Conservation (phyloP, 2,329 filamentous ascomycete genomes). For the Zasmidium angulare region DNA sequence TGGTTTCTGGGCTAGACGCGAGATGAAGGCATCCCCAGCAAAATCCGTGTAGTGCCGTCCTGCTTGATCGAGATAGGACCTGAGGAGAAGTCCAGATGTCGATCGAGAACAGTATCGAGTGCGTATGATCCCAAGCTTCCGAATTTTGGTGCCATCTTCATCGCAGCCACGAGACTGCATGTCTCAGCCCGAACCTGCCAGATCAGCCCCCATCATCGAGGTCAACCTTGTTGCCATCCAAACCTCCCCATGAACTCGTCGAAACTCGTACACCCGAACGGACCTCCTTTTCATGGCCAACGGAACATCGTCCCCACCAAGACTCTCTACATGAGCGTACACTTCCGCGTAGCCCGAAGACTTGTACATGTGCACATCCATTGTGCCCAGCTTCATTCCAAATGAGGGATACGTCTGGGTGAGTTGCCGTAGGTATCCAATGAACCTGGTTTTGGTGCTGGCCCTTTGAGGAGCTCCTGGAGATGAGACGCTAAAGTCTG, state of each 20-base stretch:
- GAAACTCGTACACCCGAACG: background rate
- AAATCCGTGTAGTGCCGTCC: no score
- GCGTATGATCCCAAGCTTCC: no score
- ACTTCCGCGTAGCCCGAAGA: background rate
- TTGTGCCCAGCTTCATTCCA: background rate
- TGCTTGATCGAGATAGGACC: no score
- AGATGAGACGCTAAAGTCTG: background rate
- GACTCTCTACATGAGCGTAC: background rate
- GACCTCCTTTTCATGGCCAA: background rate
- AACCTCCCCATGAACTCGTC: no score
- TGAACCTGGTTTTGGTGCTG: background rate
- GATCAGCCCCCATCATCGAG: no score
- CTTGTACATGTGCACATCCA: background rate
- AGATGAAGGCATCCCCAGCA: no score
- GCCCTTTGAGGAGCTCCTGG: background rate
- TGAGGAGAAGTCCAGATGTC: no score
- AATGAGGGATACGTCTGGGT: background rate
- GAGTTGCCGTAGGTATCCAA: background rate
- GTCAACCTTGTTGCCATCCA: no score
- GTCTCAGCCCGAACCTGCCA: no score
- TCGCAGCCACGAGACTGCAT: no score
- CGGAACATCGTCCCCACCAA: background rate
- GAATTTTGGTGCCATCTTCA: no score
- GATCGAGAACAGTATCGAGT: no score
- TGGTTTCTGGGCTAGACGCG: constrained; percentile 8